Evolutionary conservation across 176 grass and related monocot genomes (phyloP).

Genomic region (Miscanthus lutarioriparius): DNA sequence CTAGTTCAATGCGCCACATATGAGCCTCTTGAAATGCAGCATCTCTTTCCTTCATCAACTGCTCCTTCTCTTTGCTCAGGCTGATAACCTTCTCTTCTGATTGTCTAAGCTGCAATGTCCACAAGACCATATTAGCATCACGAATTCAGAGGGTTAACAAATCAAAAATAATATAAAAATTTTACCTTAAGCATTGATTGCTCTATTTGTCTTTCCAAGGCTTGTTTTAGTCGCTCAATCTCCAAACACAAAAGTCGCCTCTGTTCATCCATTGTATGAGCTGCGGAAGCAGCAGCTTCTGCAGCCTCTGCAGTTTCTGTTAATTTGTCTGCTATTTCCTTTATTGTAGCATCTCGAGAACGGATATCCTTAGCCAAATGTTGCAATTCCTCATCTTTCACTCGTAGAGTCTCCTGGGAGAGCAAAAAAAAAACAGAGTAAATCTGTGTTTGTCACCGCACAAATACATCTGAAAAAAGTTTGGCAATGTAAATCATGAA

Average conservation of each 20-base stretch:
- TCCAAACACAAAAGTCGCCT: constrained; percentile 62
- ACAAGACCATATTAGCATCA: constrained; percentile 24
- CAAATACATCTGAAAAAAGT: constrained; percentile 30
- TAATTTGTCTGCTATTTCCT: constrained; percentile 86
- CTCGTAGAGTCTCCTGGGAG: constrained; percentile 84
- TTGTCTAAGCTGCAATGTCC: constrained; percentile 59
- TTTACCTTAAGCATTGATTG: constrained; percentile 69
- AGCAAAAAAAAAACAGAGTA: constrained; percentile 11
- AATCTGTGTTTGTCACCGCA: not conserved
- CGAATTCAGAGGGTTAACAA: constrained; percentile 6
- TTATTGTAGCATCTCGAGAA: constrained; percentile 80
- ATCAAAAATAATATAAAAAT: not conserved
- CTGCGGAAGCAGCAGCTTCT: constrained; percentile 80
- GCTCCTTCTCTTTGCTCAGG: constrained; percentile 74
- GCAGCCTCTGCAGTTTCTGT: constrained; percentile 89
- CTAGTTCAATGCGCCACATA: constrained; percentile 92
- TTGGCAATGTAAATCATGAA: constrained; percentile 3
- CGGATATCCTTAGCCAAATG: constrained; percentile 88
- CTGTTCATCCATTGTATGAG: constrained; percentile 79
- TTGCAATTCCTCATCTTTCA: constrained; percentile 96
- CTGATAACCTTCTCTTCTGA: constrained; percentile 78
- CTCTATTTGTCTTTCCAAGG: constrained; percentile 67
- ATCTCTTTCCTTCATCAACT: constrained; percentile 83
- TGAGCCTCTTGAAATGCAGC: constrained; percentile 79
- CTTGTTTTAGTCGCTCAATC: constrained; percentile 66